Conservation (phyloP, 2,329 filamentous ascomycete species). For the Penicillium fuscoglaucum region DNA sequence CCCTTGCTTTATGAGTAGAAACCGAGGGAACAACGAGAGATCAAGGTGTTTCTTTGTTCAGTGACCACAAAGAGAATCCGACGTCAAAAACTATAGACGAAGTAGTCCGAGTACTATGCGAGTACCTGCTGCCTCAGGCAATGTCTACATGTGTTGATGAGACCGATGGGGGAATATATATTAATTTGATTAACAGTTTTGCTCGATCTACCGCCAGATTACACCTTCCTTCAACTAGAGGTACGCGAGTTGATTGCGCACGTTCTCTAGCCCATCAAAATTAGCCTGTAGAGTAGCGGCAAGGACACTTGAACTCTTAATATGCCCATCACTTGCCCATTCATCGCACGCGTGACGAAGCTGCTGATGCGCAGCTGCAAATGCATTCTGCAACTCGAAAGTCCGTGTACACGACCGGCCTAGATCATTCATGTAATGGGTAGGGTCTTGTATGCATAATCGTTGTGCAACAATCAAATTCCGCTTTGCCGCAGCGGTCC, state of each 20-base stretch:
- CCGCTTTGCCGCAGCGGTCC: slow-evolving; percentile 33
- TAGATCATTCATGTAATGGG: slow-evolving; percentile 58
- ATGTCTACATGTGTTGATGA: too few relatives aligned
- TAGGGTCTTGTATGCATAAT: slow-evolving; percentile 61
- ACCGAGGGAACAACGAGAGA: neutral
- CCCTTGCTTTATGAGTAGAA: neutral
- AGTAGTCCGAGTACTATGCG: neutral
- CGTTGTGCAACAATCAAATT: slow-evolving; percentile 36
- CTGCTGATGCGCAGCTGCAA: slow-evolving; percentile 34
- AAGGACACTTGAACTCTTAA: slow-evolving; percentile 26
- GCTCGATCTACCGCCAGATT: neutral
- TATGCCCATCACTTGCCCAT: slow-evolving; percentile 23
- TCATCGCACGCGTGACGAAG: slow-evolving; percentile 26
- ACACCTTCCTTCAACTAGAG: neutral
- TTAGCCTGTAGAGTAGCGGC: slow-evolving; percentile 29
- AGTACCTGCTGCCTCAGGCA: neutral
- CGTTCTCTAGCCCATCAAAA: slow-evolving; percentile 30
- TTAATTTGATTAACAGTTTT: neutral
- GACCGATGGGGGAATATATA: neutral
- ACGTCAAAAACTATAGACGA: neutral
- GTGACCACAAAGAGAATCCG: neutral
- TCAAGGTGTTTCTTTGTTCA: neutral
- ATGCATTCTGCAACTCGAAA: slow-evolving; percentile 51
- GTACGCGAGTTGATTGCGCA: slow-evolving; percentile 16
- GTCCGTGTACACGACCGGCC: slow-evolving; percentile 52